A percentile compares a stretch with the other conserved stretches of the same genome.
phyloP scores from a whole-genome alignment of 192 early-diverging fungal species.

The Linnemannia zychae region DNA sequence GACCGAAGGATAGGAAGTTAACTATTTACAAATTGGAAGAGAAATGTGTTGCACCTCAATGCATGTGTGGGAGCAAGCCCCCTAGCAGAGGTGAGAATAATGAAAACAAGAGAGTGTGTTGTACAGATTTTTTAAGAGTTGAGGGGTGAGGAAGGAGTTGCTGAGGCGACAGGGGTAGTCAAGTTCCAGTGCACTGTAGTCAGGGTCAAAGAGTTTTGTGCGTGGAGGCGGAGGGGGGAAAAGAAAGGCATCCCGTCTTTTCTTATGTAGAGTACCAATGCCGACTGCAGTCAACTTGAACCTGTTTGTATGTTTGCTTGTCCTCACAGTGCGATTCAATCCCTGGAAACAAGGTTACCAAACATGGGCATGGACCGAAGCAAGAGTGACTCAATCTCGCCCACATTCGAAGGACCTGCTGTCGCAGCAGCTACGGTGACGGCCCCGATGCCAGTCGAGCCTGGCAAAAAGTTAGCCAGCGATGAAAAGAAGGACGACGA shows the following conservation, averaged over 20 bases:
- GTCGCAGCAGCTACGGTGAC: neutral
- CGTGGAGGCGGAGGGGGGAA: too few relatives aligned
- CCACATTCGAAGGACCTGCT: constrained; percentile 20
- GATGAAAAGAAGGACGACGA: constrained; percentile 37
- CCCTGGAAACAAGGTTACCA: constrained; percentile 48
- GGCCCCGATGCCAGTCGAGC: neutral
- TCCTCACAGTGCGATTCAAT: constrained; percentile 7
- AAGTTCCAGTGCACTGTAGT: neutral
- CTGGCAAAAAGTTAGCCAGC: constrained; percentile 24
- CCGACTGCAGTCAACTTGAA: too few relatives aligned
- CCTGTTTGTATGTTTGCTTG: too few relatives aligned
- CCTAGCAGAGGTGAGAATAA: neutral
- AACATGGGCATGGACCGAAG: constrained; percentile 55
- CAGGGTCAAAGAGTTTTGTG: too few relatives aligned
- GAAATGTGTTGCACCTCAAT: neutral
- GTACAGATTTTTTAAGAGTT: neutral
- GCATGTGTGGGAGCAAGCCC: neutral
- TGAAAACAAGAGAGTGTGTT: neutral
- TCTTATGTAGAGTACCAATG: too few relatives aligned
- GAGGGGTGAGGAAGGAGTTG: neutral
- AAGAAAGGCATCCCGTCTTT: too few relatives aligned
- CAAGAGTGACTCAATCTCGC: constrained; percentile 47
- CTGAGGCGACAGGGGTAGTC: neutral
- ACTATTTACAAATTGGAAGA: constrained; percentile 1
- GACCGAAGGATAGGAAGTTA: neutral